Percentiles rank a stretch among this genome's conserved stretches.
Evolutionary conservation across 768 basidiomycete genomes (phyloP).

Genomic region (Strobilomyces echinocephalus): DNA sequence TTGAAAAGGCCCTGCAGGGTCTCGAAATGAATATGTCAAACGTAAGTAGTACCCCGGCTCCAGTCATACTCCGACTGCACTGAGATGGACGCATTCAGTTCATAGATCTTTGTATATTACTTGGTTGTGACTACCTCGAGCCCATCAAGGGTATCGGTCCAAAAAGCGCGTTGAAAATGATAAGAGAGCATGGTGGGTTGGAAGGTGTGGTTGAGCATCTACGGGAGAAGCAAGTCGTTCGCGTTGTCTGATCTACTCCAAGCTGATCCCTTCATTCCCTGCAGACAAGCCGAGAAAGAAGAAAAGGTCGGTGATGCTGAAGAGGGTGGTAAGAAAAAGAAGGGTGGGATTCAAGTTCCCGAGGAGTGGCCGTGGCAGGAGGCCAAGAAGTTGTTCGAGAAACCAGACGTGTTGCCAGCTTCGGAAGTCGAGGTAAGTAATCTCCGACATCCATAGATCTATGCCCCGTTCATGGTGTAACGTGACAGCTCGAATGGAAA

Average conservation of each 20-base stretch:
- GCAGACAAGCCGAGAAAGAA: slow-evolving; percentile 37
- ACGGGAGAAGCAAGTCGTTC: slow-evolving; percentile 57
- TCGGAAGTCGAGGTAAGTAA: slow-evolving; percentile 82
- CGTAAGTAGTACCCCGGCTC: slow-evolving; percentile 35
- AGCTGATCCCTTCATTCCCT: neutral
- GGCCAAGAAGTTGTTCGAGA: slow-evolving; percentile 84
- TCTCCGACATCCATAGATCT: slow-evolving; percentile 3
- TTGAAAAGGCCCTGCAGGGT: slow-evolving; percentile 79
- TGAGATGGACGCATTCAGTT: slow-evolving; percentile 50
- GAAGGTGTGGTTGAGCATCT: slow-evolving; percentile 72
- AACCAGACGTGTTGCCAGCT: slow-evolving; percentile 85
- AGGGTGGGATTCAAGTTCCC: slow-evolving; percentile 75
- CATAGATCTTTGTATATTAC: slow-evolving; percentile 90
- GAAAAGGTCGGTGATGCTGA: slow-evolving; percentile 39
- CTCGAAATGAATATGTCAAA: slow-evolving; percentile 90
- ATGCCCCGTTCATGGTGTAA: neutral
- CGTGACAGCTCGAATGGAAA: slow-evolving; percentile 83
- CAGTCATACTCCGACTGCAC: neutral
- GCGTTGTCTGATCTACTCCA: neutral
- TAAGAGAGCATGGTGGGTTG: slow-evolving; percentile 75
- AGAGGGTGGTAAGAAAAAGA: slow-evolving; percentile 45
- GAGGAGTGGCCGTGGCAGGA: slow-evolving; percentile 98
- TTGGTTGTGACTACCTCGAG: slow-evolving; percentile 98
- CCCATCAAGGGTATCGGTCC: slow-evolving; percentile 98
- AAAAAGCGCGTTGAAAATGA: slow-evolving; percentile 89